phyloP scores from a whole-genome alignment of 805 yeast genomes.

The Clavispora santaluciae region DNA sequence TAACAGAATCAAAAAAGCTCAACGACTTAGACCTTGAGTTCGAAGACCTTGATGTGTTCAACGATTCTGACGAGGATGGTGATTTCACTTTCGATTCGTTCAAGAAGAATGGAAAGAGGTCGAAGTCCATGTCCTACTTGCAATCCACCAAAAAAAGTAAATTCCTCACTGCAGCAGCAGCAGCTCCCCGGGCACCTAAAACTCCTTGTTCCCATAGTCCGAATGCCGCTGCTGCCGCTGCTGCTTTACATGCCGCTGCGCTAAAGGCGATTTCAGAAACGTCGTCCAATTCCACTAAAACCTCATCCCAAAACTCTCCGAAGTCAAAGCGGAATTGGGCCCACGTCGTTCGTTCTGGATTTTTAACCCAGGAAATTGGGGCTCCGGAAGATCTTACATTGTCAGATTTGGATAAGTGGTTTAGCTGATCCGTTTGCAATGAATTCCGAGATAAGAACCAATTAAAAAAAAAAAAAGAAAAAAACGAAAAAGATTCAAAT shows the following conservation, averaged over 20 bases:
- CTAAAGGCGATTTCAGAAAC: slow-evolving; percentile 42
- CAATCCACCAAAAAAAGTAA: slow-evolving; percentile 45
- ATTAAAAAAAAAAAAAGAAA: not conserved
- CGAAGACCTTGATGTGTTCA: slow-evolving; percentile 47
- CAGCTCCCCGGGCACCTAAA: slow-evolving; percentile 75
- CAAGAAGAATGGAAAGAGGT: slow-evolving; percentile 49
- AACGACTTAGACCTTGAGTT: slow-evolving; percentile 40
- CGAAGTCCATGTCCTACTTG: slow-evolving; percentile 61
- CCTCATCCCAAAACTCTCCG: slow-evolving; percentile 20
- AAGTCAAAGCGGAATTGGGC: slow-evolving; percentile 55
- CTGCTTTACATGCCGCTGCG: slow-evolving; percentile 68
- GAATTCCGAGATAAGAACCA: too few species aligned
- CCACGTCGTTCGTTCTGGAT: slow-evolving; percentile 70
- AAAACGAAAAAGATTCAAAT: not conserved
- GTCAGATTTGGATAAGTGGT: slow-evolving; percentile 52
- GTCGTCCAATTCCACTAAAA: slow-evolving; percentile 22
- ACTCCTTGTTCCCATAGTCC: slow-evolving; percentile 53
- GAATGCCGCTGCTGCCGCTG: slow-evolving; percentile 68
- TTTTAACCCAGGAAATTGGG: slow-evolving; percentile 70
- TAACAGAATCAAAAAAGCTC: slow-evolving; percentile 2
- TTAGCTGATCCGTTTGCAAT: slow-evolving; percentile 17
- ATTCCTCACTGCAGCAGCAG: slow-evolving; percentile 69
- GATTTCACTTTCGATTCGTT: slow-evolving; percentile 36
- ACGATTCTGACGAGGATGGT: slow-evolving; percentile 39
- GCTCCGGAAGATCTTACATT: slow-evolving; percentile 74